Conservation (phyloP, 2,329 filamentous ascomycete species). For the Penicillium janthinellum region DNA sequence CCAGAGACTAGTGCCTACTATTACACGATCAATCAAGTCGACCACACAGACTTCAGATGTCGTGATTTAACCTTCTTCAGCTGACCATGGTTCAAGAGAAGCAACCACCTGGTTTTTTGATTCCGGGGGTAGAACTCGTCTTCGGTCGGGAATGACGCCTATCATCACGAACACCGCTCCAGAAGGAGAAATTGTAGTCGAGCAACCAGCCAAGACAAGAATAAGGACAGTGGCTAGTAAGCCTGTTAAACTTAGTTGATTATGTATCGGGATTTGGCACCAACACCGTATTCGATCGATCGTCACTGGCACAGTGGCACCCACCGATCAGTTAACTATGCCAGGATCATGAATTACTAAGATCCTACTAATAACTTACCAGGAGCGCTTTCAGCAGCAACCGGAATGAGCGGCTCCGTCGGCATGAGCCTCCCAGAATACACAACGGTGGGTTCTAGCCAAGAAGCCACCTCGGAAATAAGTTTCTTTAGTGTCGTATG, state of each 20-base stretch:
- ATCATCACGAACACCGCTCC: not conserved
- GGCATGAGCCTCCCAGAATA: constrained; percentile 13
- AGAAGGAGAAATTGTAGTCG: not conserved
- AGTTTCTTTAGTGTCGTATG: constrained; percentile 2
- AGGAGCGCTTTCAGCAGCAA: not conserved
- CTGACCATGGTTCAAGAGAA: constrained; percentile 5
- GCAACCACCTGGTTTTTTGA: not conserved
- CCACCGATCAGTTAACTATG: not conserved
- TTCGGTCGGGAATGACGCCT: not conserved
- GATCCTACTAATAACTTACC: not conserved
- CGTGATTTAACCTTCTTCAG: constrained; percentile 1
- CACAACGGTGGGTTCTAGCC: constrained; percentile 10
- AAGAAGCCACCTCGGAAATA: constrained; percentile 7
- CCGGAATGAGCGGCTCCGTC: constrained; percentile 13
- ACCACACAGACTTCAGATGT: constrained; percentile 9
- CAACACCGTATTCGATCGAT: constrained; percentile 9
- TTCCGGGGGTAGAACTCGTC: not conserved
- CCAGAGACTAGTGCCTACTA: not conserved
- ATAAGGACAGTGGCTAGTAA: not conserved
- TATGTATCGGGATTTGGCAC: constrained; percentile 18
- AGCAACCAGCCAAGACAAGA: constrained; percentile 1
- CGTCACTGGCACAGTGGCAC: not conserved
- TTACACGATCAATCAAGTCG: not conserved
- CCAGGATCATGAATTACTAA: constrained; percentile 10
- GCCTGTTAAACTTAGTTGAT: constrained; percentile 8